These are phyloP conservation scores for Lachnellula suecica DNA, from an alignment of 2,329 filamentous ascomycete genomes.

Conservation along the genomic window DNA sequence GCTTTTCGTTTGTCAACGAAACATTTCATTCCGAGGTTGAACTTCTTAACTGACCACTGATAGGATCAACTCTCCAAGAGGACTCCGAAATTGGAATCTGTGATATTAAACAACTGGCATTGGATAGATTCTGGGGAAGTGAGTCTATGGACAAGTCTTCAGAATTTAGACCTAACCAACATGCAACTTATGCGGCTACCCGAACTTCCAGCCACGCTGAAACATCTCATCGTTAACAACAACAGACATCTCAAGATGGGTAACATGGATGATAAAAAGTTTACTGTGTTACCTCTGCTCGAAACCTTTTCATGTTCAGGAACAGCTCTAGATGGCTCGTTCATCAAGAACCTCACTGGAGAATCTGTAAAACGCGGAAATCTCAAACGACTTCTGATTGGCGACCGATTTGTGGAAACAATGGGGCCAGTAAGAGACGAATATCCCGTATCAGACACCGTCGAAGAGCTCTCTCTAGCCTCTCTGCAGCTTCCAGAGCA, in stretches of 20 bases:
- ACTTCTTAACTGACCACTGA: too few species aligned
- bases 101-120: conserved; percentile 19
- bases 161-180: conserved; percentile 25
- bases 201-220: conserved; percentile 26
- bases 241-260: conserved; percentile 11
- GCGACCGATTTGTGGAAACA: conserved; percentile 11
- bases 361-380: conserved; percentile 20
- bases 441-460: conserved; percentile 22
- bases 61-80: conserved; percentile 17
- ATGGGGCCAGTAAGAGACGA: conserved; percentile 9
- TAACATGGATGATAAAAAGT: conserved; percentile 3
- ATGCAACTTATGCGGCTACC: conserved; percentile 17
- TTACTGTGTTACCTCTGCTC: conserved; percentile 22
- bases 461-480: conserved; percentile 25
- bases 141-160: conserved; percentile 17
- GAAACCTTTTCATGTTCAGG: conserved; percentile 25
- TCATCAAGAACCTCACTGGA: conserved; percentile 15
- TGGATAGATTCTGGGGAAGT: conserved; percentile 9
- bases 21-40: too few species aligned
- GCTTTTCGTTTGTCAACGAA: too few species aligned
- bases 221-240: conserved; percentile 22
- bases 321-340: conserved; percentile 13
- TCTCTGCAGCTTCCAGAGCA: conserved; percentile 16
- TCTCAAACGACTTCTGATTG: conserved; percentile 25
- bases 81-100: conserved; percentile 20